Percentiles rank a stretch among this genome's conserved stretches.
phyloP scores from a whole-genome alignment of 345 rosid genomes.

The Trapa bicornis region DNA sequence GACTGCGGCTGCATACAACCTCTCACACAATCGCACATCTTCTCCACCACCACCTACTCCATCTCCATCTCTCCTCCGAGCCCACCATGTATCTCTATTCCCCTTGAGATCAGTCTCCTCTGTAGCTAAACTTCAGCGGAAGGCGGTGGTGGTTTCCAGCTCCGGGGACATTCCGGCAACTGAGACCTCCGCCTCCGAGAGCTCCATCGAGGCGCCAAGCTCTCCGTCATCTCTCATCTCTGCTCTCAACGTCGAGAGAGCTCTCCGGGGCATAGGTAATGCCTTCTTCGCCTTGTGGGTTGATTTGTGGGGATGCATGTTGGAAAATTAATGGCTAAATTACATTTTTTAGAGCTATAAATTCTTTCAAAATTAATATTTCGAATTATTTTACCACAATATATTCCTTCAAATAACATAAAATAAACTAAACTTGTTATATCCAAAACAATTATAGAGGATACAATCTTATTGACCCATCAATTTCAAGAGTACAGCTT shows the following conservation, averaged over 20 bases:
- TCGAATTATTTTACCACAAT: no score
- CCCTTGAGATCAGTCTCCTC: not conserved
- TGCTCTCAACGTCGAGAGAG: constrained; percentile 69
- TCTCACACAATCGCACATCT: not conserved
- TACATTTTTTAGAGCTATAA: no score
- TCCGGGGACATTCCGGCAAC: not conserved
- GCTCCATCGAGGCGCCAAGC: constrained; percentile 42
- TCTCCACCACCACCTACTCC: not conserved
- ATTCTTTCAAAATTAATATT: no score
- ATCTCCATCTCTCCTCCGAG: not conserved
- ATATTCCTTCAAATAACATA: no score
- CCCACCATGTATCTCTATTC: not conserved
- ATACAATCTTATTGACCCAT: no score
- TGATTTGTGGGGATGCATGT: no score
- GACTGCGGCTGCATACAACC: constrained; percentile 11
- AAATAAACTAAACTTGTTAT: no score
- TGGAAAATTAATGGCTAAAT: no score
- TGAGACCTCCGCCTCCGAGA: constrained; percentile 15
- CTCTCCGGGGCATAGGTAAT: constrained; percentile 79
- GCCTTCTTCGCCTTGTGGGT: no score
- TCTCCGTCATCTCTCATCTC: constrained; percentile 53
- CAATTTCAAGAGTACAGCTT: no score
- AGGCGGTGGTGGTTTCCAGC: not conserved
- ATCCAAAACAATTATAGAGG: no score
- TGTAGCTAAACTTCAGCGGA: not conserved